Evolutionary conservation across 331 rosid genomes (phyloP), one percentile per base, ranked within the genome.

Genomic region (Spiraea crenata): DNA sequence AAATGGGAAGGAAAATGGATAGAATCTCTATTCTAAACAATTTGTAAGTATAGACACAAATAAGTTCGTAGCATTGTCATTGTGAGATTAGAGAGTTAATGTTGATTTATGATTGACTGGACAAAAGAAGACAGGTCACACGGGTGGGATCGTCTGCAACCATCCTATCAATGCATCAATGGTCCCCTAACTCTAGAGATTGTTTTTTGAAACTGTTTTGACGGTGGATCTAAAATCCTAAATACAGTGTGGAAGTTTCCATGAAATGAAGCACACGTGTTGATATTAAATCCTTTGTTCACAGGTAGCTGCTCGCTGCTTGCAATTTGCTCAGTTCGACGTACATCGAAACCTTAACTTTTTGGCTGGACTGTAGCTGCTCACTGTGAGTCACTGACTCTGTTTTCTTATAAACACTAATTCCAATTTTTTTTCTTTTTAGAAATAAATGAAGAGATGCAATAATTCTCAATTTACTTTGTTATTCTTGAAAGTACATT

Each of bases 251-350:
- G 52, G 78, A 87, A 81, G 56, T 41, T 86, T 87, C 83, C 73
- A 55, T 19, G 75, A 48, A 80, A 68, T 77, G 51, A 57, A 59
- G 12, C 52, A 67, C 82, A 74, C 85, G 80, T 75, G 86, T 77
- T 39, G 14, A 38, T 35, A 34, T 6, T 17, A 10, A 25, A 3
- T n/a, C 20, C 62, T 50, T 0, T 60, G 47, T 16, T 16, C 31
- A 38, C 46, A 15, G 9, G 9, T 42, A 42, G 3, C 31, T 17
- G 42, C 16, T n/a, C 13, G n/a, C n/a, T n/a, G n/a, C 56, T 16
- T 7, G 62, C 9, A 13, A 3, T 14, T 3, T 47, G 58, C 7
- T 5, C 5, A 12, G 13, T 42, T 42, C 46, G 31, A 51, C 52
- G 63, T 12, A 20, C 16, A 6, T 70, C 60, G 72, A 57, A 47